Percentiles rank a stretch among this genome's conserved stretches.
Evolutionary conservation across 805 yeast species (phyloP).

Genomic region (Starmera amethionina): DNA sequence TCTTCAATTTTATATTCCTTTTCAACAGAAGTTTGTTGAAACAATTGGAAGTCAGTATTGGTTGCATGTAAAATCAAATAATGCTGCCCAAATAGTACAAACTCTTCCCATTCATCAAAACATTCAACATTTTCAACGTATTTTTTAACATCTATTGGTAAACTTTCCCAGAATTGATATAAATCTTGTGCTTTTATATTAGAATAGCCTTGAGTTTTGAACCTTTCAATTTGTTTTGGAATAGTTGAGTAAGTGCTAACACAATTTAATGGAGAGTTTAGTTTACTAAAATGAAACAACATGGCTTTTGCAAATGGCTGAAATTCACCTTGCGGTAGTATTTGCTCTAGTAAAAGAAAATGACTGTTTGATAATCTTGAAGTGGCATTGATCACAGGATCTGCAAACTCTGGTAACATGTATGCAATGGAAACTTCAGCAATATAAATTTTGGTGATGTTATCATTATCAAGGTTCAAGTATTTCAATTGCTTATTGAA

Average conservation of each 20-base stretch:
- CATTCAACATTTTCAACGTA: constrained; percentile 45
- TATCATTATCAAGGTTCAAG: constrained; percentile 13
- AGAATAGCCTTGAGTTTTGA: constrained; percentile 33
- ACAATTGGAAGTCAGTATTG: constrained; percentile 17
- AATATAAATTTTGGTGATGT: constrained; percentile 46
- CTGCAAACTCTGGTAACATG: constrained; percentile 60
- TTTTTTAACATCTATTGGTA: constrained; percentile 27
- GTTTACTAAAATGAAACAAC: constrained; percentile 59
- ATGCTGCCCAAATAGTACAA: constrained; percentile 65
- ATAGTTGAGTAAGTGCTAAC: constrained; percentile 47
- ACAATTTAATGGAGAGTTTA: constrained; percentile 61
- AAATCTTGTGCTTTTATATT: constrained; percentile 44
- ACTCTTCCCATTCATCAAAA: constrained; percentile 83
- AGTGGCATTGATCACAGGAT: constrained; percentile 44
- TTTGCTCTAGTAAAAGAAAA: constrained; percentile 60
- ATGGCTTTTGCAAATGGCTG: constrained; percentile 69
- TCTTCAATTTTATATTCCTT: background rate
- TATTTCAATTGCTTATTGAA: constrained; percentile 21
- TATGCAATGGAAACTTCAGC: constrained; percentile 82
- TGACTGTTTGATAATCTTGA: constrained; percentile 37
- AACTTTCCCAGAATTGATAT: constrained; percentile 47
- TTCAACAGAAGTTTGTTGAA: background rate
- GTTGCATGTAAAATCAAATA: constrained; percentile 61
- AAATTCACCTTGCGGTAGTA: constrained; percentile 49
- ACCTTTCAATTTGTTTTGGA: constrained; percentile 39